phyloP scores from a whole-genome alignment of 345 rosid species.

The Clarkia xantiana region DNA sequence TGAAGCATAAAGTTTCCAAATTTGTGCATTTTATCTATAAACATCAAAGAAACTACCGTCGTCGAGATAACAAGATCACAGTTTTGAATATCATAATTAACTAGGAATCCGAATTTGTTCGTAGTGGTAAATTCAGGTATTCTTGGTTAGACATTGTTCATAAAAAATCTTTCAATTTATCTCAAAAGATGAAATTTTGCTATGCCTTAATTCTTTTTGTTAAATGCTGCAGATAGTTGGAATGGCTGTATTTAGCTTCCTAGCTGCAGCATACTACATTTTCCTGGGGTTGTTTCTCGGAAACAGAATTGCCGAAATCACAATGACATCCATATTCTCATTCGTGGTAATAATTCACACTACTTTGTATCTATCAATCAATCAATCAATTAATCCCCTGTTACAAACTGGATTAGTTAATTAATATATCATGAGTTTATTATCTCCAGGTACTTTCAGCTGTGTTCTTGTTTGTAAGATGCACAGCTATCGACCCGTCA shows the following conservation, averaged over 20 bases:
- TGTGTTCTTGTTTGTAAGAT: slow-evolving; percentile 58
- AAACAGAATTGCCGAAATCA: slow-evolving; percentile 56
- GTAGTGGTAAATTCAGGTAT: too few species aligned
- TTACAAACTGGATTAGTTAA: background rate
- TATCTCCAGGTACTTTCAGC: slow-evolving; percentile 58
- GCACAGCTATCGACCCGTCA: slow-evolving; percentile 82
- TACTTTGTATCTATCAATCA: background rate
- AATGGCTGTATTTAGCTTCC: slow-evolving; percentile 54
- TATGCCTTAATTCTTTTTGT: background rate
- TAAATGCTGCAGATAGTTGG: slow-evolving; percentile 55
- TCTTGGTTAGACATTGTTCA: too few species aligned
- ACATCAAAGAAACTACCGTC: too few species aligned
- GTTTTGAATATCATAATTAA: too few species aligned
- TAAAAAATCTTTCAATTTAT: too few species aligned
- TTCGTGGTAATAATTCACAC: slow-evolving; percentile 37
- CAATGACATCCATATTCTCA: slow-evolving; percentile 43
- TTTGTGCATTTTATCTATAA: too few species aligned
- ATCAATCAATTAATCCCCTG: background rate
- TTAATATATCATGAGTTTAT: background rate
- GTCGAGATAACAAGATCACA: too few species aligned
- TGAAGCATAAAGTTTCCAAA: too few species aligned
- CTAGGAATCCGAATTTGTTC: too few species aligned
- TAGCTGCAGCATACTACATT: slow-evolving; percentile 53
- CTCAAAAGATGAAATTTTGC: too few species aligned
- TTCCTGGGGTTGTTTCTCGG: slow-evolving; percentile 78